Evolutionary conservation across 2,329 filamentous ascomycete genomes (phyloP).

Genomic region (Nannizziopsis barbatae): DNA sequence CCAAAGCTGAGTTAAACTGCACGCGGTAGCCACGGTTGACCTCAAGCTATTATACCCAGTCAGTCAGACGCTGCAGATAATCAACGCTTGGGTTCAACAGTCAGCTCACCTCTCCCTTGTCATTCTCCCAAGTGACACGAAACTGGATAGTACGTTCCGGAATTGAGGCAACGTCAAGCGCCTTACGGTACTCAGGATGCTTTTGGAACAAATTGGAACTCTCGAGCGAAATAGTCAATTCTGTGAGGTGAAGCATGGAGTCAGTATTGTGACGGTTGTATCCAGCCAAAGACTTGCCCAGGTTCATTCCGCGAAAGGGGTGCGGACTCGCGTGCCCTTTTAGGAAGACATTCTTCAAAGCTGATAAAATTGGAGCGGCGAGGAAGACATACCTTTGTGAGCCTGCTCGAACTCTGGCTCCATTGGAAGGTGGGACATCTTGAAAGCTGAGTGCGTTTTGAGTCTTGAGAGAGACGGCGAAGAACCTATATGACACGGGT

Average conservation of each 20-base stretch:
- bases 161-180: slow-evolving; percentile 74
- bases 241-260: slow-evolving; percentile 36
- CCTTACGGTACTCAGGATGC: slow-evolving; percentile 88
- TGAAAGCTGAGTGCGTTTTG: slow-evolving; percentile 8
- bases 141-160: slow-evolving; percentile 96
- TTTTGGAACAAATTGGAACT: slow-evolving; percentile 85
- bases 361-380: slow-evolving; percentile 4
- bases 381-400: slow-evolving; percentile 62
- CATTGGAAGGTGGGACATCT: slow-evolving; percentile 69
- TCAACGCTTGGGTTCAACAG: slow-evolving; percentile 6
- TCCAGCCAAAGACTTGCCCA: background rate
- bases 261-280: background rate
- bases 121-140: slow-evolving; percentile 93
- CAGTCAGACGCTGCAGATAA: slow-evolving; percentile 7
- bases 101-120: slow-evolving; percentile 51
- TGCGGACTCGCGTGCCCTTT: too few relatives aligned
- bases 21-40: slow-evolving; percentile 94
- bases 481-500: background rate
- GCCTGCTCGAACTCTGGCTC: slow-evolving; percentile 99
- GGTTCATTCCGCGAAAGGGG: background rate
- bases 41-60: slow-evolving; percentile 47
- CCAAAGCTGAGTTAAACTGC: slow-evolving; percentile 95
- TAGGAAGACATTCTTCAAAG: too few relatives aligned
- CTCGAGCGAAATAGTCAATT: slow-evolving; percentile 90
- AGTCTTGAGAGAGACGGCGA: background rate